Evolutionary conservation across 192 early-diverging fungal species (phyloP).

Genomic region (Entomortierella lignicola): DNA sequence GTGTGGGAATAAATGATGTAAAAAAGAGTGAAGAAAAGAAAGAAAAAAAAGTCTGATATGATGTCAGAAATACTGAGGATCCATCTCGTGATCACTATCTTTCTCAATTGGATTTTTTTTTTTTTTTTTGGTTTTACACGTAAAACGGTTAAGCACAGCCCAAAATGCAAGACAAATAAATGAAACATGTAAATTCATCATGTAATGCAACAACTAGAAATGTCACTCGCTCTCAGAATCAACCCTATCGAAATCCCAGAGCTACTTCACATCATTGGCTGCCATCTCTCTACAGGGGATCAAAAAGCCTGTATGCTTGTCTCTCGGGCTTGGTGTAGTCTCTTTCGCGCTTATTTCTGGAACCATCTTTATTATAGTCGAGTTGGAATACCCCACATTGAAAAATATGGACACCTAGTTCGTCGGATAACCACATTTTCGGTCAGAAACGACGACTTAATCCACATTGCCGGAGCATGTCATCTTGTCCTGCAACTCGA

Average conservation of each 20-base stretch:
- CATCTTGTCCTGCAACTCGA: conserved; percentile 7
- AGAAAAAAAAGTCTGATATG: not conserved
- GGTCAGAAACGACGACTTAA: not conserved
- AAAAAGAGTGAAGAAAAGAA: not conserved
- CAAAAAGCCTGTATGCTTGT: conserved; percentile 41
- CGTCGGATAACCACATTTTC: not conserved
- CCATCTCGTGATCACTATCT: no score
- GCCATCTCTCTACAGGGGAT: conserved; percentile 19
- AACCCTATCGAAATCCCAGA: conserved; percentile 5
- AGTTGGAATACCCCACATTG: conserved; percentile 5
- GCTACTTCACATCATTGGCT: no score
- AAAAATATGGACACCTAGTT: conserved; percentile 22
- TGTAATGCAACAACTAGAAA: no score
- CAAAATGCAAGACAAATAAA: no score
- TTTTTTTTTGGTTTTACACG: no score
- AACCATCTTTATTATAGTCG: conserved; percentile 16
- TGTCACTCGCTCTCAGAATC: conserved; percentile 10
- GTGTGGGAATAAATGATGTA: conserved; percentile 2
- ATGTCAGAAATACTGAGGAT: not conserved
- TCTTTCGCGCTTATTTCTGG: conserved; percentile 31
- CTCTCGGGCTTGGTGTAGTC: conserved; percentile 12
- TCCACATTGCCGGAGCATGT: conserved; percentile 5
- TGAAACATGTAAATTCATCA: no score
- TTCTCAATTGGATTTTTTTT: no score
- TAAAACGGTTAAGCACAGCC: no score